These are phyloP conservation scores for Vickermania spadyakhi DNA, from an alignment of 208 protist genomes.

Conservation along the genomic window DNA sequence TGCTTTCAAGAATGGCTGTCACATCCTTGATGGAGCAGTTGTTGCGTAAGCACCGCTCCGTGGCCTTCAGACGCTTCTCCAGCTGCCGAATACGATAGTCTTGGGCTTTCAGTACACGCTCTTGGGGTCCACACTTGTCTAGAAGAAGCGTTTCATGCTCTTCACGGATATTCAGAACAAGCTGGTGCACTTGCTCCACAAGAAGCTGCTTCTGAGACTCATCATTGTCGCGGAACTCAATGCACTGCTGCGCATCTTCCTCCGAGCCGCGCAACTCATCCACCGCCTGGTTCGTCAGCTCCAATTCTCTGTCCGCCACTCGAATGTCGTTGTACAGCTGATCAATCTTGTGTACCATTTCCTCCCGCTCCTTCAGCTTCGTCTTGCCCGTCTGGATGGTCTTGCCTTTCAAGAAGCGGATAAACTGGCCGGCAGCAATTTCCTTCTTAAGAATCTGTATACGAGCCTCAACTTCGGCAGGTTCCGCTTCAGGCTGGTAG, in stretches of 20 bases:
- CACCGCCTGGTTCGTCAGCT: conserved; percentile 35
- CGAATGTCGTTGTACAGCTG: conserved; percentile 74
- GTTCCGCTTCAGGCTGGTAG: conserved; percentile 21
- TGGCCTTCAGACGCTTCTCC: conserved; percentile 47
- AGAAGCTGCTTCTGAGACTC: conserved; percentile 16
- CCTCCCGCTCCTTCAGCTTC: conserved; percentile 31
- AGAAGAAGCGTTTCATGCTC: conserved; percentile 43
- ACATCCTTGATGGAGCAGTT: conserved; percentile 53
- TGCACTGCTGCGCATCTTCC: neutral
- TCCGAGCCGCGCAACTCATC: conserved; percentile 14
- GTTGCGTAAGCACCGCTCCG: conserved; percentile 46
- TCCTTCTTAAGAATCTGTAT: conserved; percentile 50
- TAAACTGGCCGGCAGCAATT: conserved; percentile 33
- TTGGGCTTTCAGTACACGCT: conserved; percentile 83
- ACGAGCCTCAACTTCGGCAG: conserved; percentile 36
- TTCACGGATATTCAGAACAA: conserved; percentile 34
- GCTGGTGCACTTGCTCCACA: conserved; percentile 45
- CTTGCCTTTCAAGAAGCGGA: conserved; percentile 58
- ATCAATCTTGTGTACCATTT: conserved; percentile 55
- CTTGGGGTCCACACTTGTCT: conserved; percentile 52
- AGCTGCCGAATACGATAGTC: conserved; percentile 76
- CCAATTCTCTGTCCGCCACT: conserved; percentile 54
- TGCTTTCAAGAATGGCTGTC: conserved; percentile 36
- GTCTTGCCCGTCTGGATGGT: conserved; percentile 30
- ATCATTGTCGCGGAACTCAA: conserved; percentile 41